A percentile compares a stretch with the other conserved stretches of the same genome.
Conservation (phyloP, 139 green algal species). For the Micractinium conductrix region DNA sequence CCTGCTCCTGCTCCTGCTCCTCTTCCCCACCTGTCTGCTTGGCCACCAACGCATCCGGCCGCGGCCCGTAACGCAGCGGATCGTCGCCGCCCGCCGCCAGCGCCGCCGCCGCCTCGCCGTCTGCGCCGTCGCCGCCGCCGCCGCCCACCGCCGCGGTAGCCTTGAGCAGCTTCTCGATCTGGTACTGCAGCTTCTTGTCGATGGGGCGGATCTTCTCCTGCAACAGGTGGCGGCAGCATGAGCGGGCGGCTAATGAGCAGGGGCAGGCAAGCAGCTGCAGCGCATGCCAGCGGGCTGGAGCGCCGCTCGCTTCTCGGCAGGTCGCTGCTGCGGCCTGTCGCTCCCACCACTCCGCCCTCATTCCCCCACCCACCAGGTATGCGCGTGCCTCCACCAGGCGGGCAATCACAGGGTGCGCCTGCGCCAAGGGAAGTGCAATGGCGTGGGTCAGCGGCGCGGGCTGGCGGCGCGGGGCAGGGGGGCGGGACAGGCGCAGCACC, state of each 20-base stretch:
- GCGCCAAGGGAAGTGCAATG: too few species aligned
- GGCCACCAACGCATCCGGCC: constrained; percentile 77
- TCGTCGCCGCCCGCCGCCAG: constrained; percentile 42
- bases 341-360: background rate
- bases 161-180: constrained; percentile 95
- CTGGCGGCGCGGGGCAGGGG: too few species aligned
- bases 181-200: constrained; percentile 95
- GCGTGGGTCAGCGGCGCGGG: too few species aligned
- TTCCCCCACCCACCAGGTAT: constrained; percentile 73
- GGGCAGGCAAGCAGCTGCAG: background rate
- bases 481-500: too few species aligned
- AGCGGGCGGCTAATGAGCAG: background rate
- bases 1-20: too few species aligned
- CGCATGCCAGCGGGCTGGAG: too few species aligned
- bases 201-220: constrained; percentile 91
- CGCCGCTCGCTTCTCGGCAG: too few species aligned
- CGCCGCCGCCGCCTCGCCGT: constrained; percentile 53
- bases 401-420: constrained; percentile 92
- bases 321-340: too few species aligned
- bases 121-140: constrained; percentile 16
- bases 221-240: background rate
- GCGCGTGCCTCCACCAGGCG: constrained; percentile 83
- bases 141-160: constrained; percentile 42
- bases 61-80: constrained; percentile 66
- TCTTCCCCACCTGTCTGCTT: constrained; percentile 46